phyloP scores from a whole-genome alignment of 768 basidiomycete species.

The Sarcodon sp. region DNA sequence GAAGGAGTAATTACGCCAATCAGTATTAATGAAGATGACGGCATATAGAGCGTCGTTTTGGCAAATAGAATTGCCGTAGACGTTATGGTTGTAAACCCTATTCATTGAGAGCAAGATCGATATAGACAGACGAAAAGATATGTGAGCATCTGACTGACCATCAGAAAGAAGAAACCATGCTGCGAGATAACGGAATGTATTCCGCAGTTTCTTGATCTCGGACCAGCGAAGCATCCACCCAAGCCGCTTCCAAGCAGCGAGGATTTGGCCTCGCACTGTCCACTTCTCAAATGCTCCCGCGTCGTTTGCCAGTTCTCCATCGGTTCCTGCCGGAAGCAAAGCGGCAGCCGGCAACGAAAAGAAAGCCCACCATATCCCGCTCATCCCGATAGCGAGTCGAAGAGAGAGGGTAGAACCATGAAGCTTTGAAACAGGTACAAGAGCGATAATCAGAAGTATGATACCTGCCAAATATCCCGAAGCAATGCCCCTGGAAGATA shows the following conservation, averaged over 20 bases:
- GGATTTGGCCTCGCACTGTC: slow-evolving; percentile 42
- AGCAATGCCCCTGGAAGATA: slow-evolving; percentile 79
- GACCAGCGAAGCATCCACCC: slow-evolving; percentile 60
- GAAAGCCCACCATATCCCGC: slow-evolving; percentile 80
- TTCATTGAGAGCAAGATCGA: not conserved
- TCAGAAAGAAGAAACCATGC: slow-evolving; percentile 96
- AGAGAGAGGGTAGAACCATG: slow-evolving; percentile 69
- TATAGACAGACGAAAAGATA: not conserved
- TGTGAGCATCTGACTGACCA: slow-evolving; percentile 29
- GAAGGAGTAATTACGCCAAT: slow-evolving; percentile 70
- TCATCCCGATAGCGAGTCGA: slow-evolving; percentile 72
- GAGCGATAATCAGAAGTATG: slow-evolving; percentile 51
- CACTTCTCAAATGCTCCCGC: not conserved
- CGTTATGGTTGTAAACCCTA: slow-evolving; percentile 87
- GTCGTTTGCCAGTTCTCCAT: slow-evolving; percentile 7
- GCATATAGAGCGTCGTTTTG: slow-evolving; percentile 79
- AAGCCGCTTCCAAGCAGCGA: slow-evolving; percentile 63
- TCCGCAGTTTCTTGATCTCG: slow-evolving; percentile 61
- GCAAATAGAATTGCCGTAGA: slow-evolving; percentile 88
- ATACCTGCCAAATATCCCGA: slow-evolving; percentile 83
- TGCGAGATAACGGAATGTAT: slow-evolving; percentile 82
- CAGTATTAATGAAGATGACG: slow-evolving; percentile 61
- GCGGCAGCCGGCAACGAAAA: slow-evolving; percentile 70
- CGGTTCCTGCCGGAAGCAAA: slow-evolving; percentile 44
- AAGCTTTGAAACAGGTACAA: slow-evolving; percentile 67